A percentile compares a stretch with the other conserved stretches of the same genome.
Conservation (phyloP, 208 protist genomes). For the Trypanosoma melophagium region DNA sequence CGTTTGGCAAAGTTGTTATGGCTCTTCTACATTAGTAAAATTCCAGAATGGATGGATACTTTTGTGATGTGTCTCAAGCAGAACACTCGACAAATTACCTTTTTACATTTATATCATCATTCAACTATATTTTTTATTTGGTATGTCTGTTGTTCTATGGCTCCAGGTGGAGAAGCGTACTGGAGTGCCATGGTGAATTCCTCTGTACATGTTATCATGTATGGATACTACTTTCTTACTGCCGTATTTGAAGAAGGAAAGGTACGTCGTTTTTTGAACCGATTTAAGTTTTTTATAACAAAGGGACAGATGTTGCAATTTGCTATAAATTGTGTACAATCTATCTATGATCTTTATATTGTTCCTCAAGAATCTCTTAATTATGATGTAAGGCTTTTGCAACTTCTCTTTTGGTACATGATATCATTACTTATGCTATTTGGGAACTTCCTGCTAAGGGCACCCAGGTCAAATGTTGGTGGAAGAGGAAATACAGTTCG, state of each 20-base stretch:
- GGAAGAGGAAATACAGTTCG: neutral
- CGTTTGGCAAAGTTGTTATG: conserved; percentile 71
- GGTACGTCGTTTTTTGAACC: conserved; percentile 55
- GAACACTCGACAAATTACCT: conserved; percentile 76
- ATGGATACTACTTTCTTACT: conserved; percentile 82
- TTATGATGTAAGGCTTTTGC: conserved; percentile 52
- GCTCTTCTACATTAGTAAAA: conserved; percentile 80
- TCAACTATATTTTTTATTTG: conserved; percentile 74
- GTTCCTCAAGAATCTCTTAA: conserved; percentile 45
- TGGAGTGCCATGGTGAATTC: conserved; percentile 84
- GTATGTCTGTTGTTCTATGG: conserved; percentile 51
- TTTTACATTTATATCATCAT: conserved; percentile 85
- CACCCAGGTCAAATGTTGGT: neutral
- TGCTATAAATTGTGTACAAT: conserved; percentile 67
- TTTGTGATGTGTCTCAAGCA: conserved; percentile 75
- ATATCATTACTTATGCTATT: conserved; percentile 70
- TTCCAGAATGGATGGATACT: conserved; percentile 78
- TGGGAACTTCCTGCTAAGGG: conserved; percentile 67
- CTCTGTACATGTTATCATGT: conserved; percentile 81
- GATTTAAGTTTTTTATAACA: conserved; percentile 79
- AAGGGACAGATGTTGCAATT: conserved; percentile 81
- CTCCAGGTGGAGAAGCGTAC: conserved; percentile 74
- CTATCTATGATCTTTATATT: conserved; percentile 59
- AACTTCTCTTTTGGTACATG: conserved; percentile 80
- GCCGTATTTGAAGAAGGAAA: conserved; percentile 50